Percentiles rank a stretch among this genome's conserved stretches.
phyloP scores from a whole-genome alignment of 352 stramenopile species.

The Thraustotheca clavata region DNA sequence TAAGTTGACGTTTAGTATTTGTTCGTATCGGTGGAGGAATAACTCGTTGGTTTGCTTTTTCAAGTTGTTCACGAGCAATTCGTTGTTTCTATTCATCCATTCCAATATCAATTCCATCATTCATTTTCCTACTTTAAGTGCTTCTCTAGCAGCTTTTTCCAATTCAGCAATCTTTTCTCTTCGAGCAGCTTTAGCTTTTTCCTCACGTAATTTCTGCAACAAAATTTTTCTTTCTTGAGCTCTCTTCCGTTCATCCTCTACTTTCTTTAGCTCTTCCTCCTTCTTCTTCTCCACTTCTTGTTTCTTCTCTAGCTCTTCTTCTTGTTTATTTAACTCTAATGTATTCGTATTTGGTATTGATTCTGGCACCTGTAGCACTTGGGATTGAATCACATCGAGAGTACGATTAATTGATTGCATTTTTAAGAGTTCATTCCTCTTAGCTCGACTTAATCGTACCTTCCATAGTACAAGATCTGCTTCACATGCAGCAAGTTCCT shows the following conservation, averaged over 20 bases:
- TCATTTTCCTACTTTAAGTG: constrained; percentile 9
- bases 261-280: too few relatives aligned
- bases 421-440: constrained; percentile 1
- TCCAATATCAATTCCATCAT: background rate
- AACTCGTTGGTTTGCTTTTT: background rate
- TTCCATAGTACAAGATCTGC: constrained; percentile 14
- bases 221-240: background rate
- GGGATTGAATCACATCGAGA: background rate
- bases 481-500: constrained; percentile 12
- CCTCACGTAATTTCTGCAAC: constrained; percentile 15
- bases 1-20: background rate
- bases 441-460: background rate
- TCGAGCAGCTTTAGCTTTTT: constrained; percentile 10
- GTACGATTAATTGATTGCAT: background rate
- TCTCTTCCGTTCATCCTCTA: background rate
- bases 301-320: background rate
- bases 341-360: too few relatives aligned
- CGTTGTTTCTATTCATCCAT: constrained; percentile 15
- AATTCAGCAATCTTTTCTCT: constrained; percentile 16
- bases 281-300: background rate
- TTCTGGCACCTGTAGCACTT: constrained; percentile 1
- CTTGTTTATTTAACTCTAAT: too few relatives aligned
- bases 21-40: background rate
- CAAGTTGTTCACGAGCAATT: constrained; percentile 1
- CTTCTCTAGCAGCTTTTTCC: constrained; percentile 2